These are phyloP conservation scores for Tetracladium setigerum DNA, from an alignment of 495 filamentous ascomycete species.

Conservation along the genomic window DNA sequence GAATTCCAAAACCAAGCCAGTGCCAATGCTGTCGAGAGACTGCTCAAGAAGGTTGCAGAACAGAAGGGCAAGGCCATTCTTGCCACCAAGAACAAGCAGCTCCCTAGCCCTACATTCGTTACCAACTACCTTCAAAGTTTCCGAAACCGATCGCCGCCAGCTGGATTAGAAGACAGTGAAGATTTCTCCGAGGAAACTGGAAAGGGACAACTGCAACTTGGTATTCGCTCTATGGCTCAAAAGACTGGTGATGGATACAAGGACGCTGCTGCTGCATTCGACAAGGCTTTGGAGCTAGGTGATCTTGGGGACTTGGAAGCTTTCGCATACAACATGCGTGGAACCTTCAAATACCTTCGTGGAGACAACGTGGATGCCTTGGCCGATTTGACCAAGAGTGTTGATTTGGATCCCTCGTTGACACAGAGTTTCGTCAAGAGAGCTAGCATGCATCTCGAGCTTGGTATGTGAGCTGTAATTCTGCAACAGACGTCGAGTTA, in stretches of 20 bases:
- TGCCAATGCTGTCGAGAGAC: constrained; percentile 80
- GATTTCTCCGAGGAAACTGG: constrained; percentile 74
- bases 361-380: constrained; percentile 81
- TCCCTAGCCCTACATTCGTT: constrained; percentile 92
- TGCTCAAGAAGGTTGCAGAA: constrained; percentile 96
- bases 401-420: constrained; percentile 77
- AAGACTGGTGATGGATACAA: constrained; percentile 88
- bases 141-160: constrained; percentile 68
- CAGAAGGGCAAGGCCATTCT: constrained; percentile 84
- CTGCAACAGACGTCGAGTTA: constrained; percentile 7
- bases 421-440: constrained; percentile 98
- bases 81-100: constrained; percentile 59
- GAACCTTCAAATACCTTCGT: constrained; percentile 87
- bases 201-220: constrained; percentile 75
- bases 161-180: constrained; percentile 70
- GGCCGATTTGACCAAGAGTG: constrained; percentile 79
- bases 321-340: constrained; percentile 90
- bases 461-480: constrained; percentile 50
- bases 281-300: constrained; percentile 74
- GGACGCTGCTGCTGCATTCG: constrained; percentile 75
- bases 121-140: constrained; percentile 99
- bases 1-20: constrained; percentile 83
- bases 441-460: constrained; percentile 94
- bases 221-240: constrained; percentile 69
- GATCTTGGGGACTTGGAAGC: constrained; percentile 76